phyloP scores from a whole-genome alignment of 371 early-diverging fungal species.

The Syncephalastrum racemosum region DNA sequence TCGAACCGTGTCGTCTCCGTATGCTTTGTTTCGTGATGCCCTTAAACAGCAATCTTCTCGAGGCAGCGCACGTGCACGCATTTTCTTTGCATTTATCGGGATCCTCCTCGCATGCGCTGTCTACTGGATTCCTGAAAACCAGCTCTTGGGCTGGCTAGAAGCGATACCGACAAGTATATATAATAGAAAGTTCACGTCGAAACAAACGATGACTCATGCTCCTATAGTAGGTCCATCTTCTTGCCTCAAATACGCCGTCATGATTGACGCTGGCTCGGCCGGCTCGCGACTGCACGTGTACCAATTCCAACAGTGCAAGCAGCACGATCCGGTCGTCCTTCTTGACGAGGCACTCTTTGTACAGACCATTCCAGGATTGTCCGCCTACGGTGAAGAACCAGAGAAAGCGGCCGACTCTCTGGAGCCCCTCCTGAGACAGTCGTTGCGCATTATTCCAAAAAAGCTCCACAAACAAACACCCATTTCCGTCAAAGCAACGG shows the following conservation, averaged over 20 bases:
- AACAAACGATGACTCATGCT: neutral
- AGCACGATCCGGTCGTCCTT: slow-evolving; percentile 12
- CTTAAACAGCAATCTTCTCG: neutral
- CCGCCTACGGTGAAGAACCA: slow-evolving; percentile 69
- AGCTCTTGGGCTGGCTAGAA: slow-evolving; percentile 1
- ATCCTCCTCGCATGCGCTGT: slow-evolving; percentile 13
- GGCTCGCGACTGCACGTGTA: slow-evolving; percentile 98
- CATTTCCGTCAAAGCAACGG: slow-evolving; percentile 94
- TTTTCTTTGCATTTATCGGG: slow-evolving; percentile 10
- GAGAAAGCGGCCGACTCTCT: slow-evolving; percentile 79
- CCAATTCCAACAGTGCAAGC: slow-evolving; percentile 42
- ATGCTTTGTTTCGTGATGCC: slow-evolving; percentile 2
- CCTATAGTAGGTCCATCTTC: neutral
- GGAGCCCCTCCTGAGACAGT: slow-evolving; percentile 73
- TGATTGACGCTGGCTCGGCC: slow-evolving; percentile 97
- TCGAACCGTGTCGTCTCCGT: neutral
- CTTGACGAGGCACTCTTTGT: slow-evolving; percentile 82
- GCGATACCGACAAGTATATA: neutral
- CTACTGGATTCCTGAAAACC: slow-evolving; percentile 6
- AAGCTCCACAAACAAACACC: slow-evolving; percentile 77
- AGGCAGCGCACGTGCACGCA: slow-evolving; percentile 1
- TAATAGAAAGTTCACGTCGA: neutral
- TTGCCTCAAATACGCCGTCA: slow-evolving; percentile 59
- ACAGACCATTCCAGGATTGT: slow-evolving; percentile 87
- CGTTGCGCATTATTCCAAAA: slow-evolving; percentile 70